A percentile compares a stretch with the other conserved stretches of the same genome.
Conservation (phyloP, 2,329 filamentous ascomycete species). For the Neofusicoccum cordaticola region DNA sequence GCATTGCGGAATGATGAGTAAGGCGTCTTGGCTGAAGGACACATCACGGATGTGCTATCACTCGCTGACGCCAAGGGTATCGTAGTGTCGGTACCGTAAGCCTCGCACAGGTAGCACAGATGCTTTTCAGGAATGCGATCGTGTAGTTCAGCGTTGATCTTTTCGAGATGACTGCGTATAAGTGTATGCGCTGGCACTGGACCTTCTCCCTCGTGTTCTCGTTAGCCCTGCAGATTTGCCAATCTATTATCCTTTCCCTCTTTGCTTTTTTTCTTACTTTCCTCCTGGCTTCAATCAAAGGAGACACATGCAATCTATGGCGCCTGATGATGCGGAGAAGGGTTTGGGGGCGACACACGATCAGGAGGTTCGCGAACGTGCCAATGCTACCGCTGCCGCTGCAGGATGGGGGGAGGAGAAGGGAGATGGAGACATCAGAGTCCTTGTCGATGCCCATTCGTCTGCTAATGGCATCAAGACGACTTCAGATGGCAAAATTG, state of each 20-base stretch:
- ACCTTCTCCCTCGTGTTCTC: not conserved
- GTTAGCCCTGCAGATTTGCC: not conserved
- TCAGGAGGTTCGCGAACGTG: not conserved
- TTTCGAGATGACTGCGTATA: not conserved
- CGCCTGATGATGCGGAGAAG: not conserved
- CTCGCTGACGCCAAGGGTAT: too few species aligned
- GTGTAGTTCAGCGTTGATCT: too few species aligned
- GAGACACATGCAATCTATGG: not conserved
- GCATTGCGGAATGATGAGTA: too few species aligned
- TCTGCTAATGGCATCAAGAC: slow-evolving; percentile 30
- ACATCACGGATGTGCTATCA: too few species aligned
- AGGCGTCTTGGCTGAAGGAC: too few species aligned
- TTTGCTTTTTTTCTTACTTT: not conserved
- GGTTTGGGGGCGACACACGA: not conserved
- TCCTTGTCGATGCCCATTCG: not conserved
- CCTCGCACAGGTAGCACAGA: too few species aligned
- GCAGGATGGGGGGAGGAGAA: not conserved
- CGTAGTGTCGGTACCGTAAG: too few species aligned
- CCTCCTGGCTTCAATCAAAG: too few species aligned
- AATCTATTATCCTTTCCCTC: not conserved
- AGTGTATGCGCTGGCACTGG: not conserved
- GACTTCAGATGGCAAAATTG: slow-evolving; percentile 38
- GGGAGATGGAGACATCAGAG: not conserved
- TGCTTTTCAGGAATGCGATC: too few species aligned
- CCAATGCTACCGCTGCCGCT: not conserved